These are phyloP conservation scores for Craterostigma plantagineum DNA, from an alignment of 257 asterid species.

Conservation along the genomic window DNA sequence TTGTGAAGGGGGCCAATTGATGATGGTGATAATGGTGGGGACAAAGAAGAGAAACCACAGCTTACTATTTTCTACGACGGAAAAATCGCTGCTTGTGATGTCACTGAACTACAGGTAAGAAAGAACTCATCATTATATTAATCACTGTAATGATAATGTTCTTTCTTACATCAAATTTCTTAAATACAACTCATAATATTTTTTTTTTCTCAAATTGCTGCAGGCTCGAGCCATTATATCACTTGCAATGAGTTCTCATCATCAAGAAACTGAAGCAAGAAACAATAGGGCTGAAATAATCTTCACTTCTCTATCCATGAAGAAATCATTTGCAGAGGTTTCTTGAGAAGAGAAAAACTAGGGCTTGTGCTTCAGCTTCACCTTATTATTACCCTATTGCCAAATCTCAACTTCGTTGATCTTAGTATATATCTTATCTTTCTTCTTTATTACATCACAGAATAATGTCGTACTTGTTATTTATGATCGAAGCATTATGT, in stretches of 20 bases:
- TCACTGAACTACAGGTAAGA: conserved; percentile 24
- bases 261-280: no score
- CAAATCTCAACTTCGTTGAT: no score
- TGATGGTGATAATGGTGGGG: conserved; percentile 15
- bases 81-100: conserved; percentile 22
- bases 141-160: no score
- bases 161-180: not conserved
- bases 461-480: no score
- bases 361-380: not conserved
- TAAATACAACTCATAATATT: no score
- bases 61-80: conserved; percentile 32
- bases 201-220: no score
- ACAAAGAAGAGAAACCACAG: conserved; percentile 7
- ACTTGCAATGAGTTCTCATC: conserved; percentile 9
- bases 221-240: conserved; percentile 16
- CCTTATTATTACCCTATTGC: not conserved
- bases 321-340: not conserved
- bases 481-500: no score
- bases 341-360: not conserved
- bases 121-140: no score
- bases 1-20: not conserved
- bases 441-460: no score
- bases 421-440: no score
- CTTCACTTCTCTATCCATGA: conserved; percentile 9
- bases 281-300: not conserved